Conservation (phyloP, 805 yeast genomes). For the Candida nonsorbophila region DNA sequence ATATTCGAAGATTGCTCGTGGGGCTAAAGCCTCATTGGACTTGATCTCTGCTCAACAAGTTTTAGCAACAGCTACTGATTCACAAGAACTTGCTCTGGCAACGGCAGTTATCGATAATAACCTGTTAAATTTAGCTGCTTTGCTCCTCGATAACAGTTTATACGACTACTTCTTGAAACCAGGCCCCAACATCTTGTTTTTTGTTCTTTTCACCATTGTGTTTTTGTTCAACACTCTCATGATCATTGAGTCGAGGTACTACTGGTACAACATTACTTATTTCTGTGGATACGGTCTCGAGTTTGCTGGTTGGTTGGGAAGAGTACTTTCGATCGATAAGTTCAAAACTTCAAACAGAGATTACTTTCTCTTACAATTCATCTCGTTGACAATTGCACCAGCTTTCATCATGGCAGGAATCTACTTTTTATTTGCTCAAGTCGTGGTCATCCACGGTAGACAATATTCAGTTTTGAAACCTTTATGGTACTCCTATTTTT, state of each 20-base stretch:
- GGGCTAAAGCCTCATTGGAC: slow-evolving; percentile 32
- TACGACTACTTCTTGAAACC: slow-evolving; percentile 18
- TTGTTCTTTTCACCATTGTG: slow-evolving; percentile 19
- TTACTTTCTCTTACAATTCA: slow-evolving; percentile 26
- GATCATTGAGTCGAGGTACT: slow-evolving; percentile 27
- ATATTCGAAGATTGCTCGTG: slow-evolving; percentile 21
- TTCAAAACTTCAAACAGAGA: slow-evolving; percentile 13
- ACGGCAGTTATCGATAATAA: slow-evolving; percentile 28
- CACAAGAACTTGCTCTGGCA: slow-evolving; percentile 19
- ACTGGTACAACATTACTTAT: slow-evolving; percentile 36
- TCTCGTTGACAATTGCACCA: slow-evolving; percentile 34
- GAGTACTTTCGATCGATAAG: slow-evolving; percentile 21
- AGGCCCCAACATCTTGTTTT: slow-evolving; percentile 28
- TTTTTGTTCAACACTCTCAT: slow-evolving; percentile 19
- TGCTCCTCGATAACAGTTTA: slow-evolving; percentile 22
- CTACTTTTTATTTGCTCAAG: slow-evolving; percentile 35
- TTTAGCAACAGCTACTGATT: slow-evolving; percentile 34
- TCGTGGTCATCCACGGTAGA: slow-evolving; percentile 33
- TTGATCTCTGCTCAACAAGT: slow-evolving; percentile 30
- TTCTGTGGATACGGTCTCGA: slow-evolving; percentile 31
- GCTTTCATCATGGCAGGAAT: slow-evolving; percentile 41
- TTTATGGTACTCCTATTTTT: slow-evolving; percentile 39
- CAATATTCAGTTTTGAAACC: slow-evolving; percentile 34
- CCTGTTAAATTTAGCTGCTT: slow-evolving; percentile 24
- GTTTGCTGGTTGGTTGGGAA: slow-evolving; percentile 33